phyloP scores from a whole-genome alignment of 192 early-diverging fungal species.

The Blastocladiella britannica region DNA sequence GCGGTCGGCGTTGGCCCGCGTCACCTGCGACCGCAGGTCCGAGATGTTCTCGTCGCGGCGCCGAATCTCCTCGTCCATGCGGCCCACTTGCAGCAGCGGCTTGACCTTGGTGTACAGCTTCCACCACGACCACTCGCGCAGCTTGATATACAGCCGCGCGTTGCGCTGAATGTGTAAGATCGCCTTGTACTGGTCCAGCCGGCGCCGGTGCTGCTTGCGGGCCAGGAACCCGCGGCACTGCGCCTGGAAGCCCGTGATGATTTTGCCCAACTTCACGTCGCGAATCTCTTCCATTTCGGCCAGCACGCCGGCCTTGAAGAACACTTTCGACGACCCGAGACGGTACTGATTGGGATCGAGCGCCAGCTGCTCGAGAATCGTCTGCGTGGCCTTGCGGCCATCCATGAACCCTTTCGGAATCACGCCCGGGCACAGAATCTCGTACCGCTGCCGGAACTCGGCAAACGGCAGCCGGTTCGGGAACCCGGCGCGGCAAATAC shows the following conservation, averaged over 20 bases:
- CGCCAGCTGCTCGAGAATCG: constrained; percentile 49
- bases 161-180: constrained; percentile 89
- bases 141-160: constrained; percentile 65
- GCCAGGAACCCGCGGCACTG: constrained; percentile 64
- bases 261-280: constrained; percentile 59
- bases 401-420: constrained; percentile 75
- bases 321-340: constrained; percentile 83
- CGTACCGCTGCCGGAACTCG: constrained; percentile 86
- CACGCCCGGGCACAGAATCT: constrained; percentile 60
- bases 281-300: constrained; percentile 84
- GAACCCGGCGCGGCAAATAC: constrained; percentile 86
- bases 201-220: constrained; percentile 41
- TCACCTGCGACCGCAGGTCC: constrained; percentile 1
- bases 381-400: constrained; percentile 60
- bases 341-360: constrained; percentile 67
- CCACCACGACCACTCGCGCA: constrained; percentile 94
- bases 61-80: constrained; percentile 26
- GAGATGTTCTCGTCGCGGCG: constrained; percentile 5
- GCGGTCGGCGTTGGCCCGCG: constrained; percentile 34
- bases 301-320: constrained; percentile 85
- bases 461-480: constrained; percentile 80
- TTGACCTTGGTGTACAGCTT: constrained; percentile 80
- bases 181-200: constrained; percentile 58
- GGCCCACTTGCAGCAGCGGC: constrained; percentile 53
- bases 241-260: constrained; percentile 72